Base-by-base conservation (phyloP, 2,329 filamentous ascomycete genomes). In the Zymoseptoria passerinii region DNA sequence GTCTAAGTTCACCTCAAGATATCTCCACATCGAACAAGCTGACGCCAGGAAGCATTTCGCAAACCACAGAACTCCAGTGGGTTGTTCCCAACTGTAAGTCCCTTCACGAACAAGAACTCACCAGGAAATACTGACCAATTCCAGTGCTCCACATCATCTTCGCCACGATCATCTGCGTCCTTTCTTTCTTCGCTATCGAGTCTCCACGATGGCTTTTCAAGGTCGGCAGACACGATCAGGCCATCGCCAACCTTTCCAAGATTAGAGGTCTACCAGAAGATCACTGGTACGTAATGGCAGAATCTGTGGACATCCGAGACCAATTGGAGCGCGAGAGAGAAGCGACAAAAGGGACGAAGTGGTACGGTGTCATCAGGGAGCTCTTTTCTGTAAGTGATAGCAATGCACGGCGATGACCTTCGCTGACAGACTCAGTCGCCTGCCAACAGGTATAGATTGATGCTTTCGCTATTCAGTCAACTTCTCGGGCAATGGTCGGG, bases 71-170 rank as follows among this genome's bases (percentile, higher is more conserved):
- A 23, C 72, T 58, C 75, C 76, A n/a, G 67, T 79, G 81, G 81
- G 79, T 87, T 50, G 81, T 90, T 0, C 88, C 89, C 0, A 90
- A 87, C 49, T 23, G 35, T 44, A 40, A 40, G 35, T 40, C 10
- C 10, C 35, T 13, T 9, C 35, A 13, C 35, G 35, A 40, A 40
- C 35, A 40, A 40, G 10, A 40, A 16, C 1, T 2, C 10, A 9
- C 35, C 10, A 9, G 16, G 16, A 40, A 1, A 16, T 40, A 40
- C 35, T 40, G 10, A 40, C 35, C 10, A 40, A 4, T 40, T 16
- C 7, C 16, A 44, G 85, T 83, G 64, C 77, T 92, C 58, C 88
- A 92, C 70, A 78, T 92, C 71, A 90, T 90, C 68, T 90, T 92
- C 67, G 85, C 88, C 1, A 82, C 82, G 4, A 73, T 92, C 60